A percentile compares a stretch with the other conserved stretches of the same genome.
Evolutionary conservation across 257 asterid genomes (phyloP).

Genomic region (Solanum stenotomum): DNA sequence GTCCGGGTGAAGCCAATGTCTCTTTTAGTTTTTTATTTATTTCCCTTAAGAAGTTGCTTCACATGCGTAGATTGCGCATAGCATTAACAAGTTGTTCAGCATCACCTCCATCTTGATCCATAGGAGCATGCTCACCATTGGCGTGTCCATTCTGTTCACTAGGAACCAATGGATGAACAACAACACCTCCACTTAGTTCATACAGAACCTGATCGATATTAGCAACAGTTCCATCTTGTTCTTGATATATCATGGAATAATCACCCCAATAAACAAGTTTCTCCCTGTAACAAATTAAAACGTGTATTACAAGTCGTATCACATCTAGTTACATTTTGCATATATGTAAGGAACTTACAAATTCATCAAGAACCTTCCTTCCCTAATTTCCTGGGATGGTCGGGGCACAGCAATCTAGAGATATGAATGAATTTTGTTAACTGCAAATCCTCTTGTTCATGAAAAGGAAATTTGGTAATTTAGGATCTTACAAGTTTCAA

Average conservation of each 20-base stretch:
- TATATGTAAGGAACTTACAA: neutral
- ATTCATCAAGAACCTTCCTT: neutral
- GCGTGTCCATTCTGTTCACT: neutral
- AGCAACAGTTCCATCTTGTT: neutral
- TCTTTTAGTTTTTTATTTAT: no score
- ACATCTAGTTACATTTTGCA: neutral
- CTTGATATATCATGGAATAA: neutral
- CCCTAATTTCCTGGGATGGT: neutral
- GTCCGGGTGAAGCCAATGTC: conserved; percentile 55
- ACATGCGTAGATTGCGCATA: neutral
- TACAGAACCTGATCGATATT: neutral
- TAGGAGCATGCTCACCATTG: neutral
- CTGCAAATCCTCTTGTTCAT: neutral
- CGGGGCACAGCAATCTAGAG: neutral
- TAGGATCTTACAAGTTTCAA: neutral
- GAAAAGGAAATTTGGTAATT: neutral
- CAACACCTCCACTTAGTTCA: neutral
- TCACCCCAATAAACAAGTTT: neutral
- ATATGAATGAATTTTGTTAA: neutral
- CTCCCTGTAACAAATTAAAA: neutral
- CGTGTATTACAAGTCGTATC: neutral
- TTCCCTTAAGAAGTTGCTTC: neutral
- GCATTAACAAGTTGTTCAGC: neutral
- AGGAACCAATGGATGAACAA: neutral
- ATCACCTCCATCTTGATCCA: neutral